Evolutionary conservation across 345 rosid genomes (phyloP), one percentile per base, ranked within the genome.

Genomic region (Aethionema arabicum): DNA sequence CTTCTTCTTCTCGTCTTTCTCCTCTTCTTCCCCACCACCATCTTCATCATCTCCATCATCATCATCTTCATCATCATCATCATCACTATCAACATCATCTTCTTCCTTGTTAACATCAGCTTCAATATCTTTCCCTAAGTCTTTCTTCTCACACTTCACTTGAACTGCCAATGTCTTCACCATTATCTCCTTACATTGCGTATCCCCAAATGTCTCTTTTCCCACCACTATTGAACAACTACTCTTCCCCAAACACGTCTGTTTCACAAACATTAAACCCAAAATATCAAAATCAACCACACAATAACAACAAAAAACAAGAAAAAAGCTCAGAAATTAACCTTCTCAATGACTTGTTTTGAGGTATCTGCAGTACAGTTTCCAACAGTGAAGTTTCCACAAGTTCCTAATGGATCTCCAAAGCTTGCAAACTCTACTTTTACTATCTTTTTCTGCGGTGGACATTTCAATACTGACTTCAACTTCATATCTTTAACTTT

Each of bases 341-440:
- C 93, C 85, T 77, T 75, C 67, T 88, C 89, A 15, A 75, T 85
- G 15, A 86, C 69, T 27, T 85, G 13, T 62, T 77, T 86, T 37
- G 92, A 67, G 8, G 6, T 52, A 2, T 81, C 52, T 11, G 81
- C 75, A 31, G 53, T 67, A 79, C 98, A 91, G 0, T 72, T 76
- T 36, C 90, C 96, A 39, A 48, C 9, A 2, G 9, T 4, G 62
- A 56, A 85, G 61, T 44, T 42, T 9, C 96, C 95, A 59, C 95
- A 91, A 13, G 74, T 6, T 15, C 96, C 95, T 7, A 9, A 32
- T 6, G 95, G 85, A 68, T 83, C 70, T 13, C 98, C 96, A 7
- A 72, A 91, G 79, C 87, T 83, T 0, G 91, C 93, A 59, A 88
- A 92, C 61, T 88, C 85, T 4, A 91, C 85, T 0, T 59, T 58